Evolutionary conservation across 1,284 basidiomycete species (phyloP), one percentile per base, ranked within the genome.

Genomic region (Pseudozyma sp.): DNA sequence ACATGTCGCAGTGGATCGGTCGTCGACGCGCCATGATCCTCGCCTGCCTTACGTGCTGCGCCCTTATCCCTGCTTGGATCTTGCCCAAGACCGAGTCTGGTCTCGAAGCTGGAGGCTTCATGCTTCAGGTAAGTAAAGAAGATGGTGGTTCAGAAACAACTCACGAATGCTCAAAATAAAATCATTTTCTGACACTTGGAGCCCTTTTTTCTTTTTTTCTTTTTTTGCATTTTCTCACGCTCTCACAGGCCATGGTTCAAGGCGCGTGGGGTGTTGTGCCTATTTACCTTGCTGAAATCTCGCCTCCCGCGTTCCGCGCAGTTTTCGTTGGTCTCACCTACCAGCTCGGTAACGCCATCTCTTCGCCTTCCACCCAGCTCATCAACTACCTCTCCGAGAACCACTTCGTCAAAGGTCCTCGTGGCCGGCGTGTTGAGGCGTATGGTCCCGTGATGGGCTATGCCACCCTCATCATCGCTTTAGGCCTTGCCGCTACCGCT

Each of bases 301-400:
- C 64, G 5, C 76, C 76, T 13, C 77, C 77, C 14, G 66, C 66
- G 3, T 79, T 77, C 65, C 63, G 77, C 7, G 77, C 75, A 39
- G 49, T 70, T 11, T 79, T 79, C 47, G 66, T 67, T 9, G 77
- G 77, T 49, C 56, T 77, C 19, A 72, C 72, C 19, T 79, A 79
- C 64, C 77, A 79, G 65, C 62, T 79, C 34, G 77, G 77, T 35
- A 79, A 79, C 55, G 68, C 68, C 13, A 79, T 78, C 53, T 80
- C 34, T 85, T 87, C 79, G 53, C 91, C 79, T 70, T 36, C 71
- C 13, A 68, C 77, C 13, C 77, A 79, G 72, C 64, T 79, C 40
- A 70, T 79, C 70, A 79, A 70, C 72, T 68, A 70, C 31, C 60
- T 79, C 31, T 68, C 70, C 13, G 77, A 79, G 50, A 75, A 64